Conservation (phyloP, 192 early-diverging fungal genomes). For the Rhizophagus sp. region DNA sequence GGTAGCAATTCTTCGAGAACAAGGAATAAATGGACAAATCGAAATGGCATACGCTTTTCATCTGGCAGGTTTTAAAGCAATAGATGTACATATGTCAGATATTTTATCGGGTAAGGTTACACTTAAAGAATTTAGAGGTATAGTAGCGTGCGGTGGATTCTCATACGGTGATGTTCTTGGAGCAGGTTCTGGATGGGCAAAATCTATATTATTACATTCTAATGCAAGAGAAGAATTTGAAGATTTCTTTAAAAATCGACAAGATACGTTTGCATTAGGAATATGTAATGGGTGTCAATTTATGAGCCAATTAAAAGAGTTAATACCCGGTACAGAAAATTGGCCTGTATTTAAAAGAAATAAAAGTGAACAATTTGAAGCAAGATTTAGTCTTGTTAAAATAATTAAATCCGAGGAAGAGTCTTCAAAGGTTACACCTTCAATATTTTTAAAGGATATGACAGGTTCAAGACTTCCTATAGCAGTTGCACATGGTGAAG, state of each 20-base stretch:
- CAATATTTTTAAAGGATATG: constrained; percentile 93
- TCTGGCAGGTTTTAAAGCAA: constrained; percentile 87
- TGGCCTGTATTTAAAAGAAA: constrained; percentile 97
- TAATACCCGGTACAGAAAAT: constrained; percentile 82
- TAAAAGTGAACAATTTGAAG: constrained; percentile 95
- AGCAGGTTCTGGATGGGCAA: constrained; percentile 98
- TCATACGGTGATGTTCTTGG: constrained; percentile 99
- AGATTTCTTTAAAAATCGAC: constrained; percentile 76
- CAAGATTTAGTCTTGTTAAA: constrained; percentile 79
- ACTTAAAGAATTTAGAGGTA: constrained; percentile 76
- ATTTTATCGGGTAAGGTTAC: constrained; percentile 65
- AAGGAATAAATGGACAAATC: constrained; percentile 94
- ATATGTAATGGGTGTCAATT: constrained; percentile 99
- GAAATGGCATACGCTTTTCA: constrained; percentile 97
- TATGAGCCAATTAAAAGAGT: constrained; percentile 78
- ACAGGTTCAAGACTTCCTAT: constrained; percentile 86
- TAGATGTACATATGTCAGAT: constrained; percentile 99
- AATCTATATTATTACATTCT: constrained; percentile 78
- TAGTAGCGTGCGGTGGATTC: constrained; percentile 97
- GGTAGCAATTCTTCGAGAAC: constrained; percentile 95
- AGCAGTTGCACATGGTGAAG: constrained; percentile 97
- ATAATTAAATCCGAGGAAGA: constrained; percentile 44
- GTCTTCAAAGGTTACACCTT: constrained; percentile 23
- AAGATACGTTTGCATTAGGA: constrained; percentile 93
- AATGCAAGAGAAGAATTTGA: constrained; percentile 71